Conservation (phyloP, 805 yeast species). For the Kluyveromyces dobzhanskii region DNA sequence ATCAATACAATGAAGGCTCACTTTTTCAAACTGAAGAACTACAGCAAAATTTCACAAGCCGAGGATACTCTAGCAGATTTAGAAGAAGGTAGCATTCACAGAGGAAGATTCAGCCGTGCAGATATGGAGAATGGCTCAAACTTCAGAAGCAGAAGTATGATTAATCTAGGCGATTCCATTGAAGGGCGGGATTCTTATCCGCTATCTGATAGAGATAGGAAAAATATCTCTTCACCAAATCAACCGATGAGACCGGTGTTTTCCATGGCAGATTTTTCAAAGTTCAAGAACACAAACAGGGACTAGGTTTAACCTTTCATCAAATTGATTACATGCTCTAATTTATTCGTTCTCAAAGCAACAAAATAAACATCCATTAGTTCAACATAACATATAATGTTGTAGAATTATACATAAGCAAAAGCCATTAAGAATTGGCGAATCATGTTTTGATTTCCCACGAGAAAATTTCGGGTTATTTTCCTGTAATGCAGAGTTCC, state of each 20-base stretch:
- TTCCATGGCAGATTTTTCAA: conserved; percentile 26
- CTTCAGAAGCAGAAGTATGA: conserved; percentile 26
- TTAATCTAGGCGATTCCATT: conserved; percentile 13
- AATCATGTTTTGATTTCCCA: too few species aligned
- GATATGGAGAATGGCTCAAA: conserved; percentile 11
- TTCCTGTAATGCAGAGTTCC: too few species aligned
- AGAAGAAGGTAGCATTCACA: conserved; percentile 11
- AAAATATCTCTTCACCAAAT: conserved; percentile 4
- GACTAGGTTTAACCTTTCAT: background rate
- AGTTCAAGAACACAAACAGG: conserved; percentile 11
- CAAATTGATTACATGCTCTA: too few species aligned
- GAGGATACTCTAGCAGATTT: conserved; percentile 8
- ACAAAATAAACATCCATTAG: too few species aligned
- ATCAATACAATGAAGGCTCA: conserved; percentile 5
- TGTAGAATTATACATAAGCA: too few species aligned
- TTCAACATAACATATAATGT: too few species aligned
- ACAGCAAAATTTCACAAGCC: conserved; percentile 7
- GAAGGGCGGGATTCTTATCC: conserved; percentile 7
- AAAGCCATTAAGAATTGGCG: too few species aligned
- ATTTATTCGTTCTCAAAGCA: too few species aligned
- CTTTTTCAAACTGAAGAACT: conserved; percentile 7
- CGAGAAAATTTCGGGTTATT: too few species aligned
- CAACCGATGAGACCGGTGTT: conserved; percentile 13
- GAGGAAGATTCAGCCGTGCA: conserved; percentile 6
- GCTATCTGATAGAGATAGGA: conserved; percentile 5